Evolutionary conservation across 495 filamentous ascomycete species (phyloP), one percentile per base, ranked within the genome.

Genomic region (Terfezia claveryi): DNA sequence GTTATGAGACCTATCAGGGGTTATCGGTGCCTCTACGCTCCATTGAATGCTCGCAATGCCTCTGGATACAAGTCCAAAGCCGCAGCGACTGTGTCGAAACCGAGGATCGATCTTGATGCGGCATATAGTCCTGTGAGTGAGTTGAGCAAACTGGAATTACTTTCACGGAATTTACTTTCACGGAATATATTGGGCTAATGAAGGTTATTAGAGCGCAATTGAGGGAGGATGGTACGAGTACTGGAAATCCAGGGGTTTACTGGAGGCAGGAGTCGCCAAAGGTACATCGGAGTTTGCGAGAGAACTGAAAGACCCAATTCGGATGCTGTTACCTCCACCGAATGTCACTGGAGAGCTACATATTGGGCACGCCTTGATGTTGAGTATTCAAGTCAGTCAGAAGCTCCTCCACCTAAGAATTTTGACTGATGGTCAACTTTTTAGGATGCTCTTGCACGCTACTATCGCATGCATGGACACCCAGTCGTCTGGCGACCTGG

Each of bases 311-410:
- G 14, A 14, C 14, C n/a, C 12, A 12, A 27, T 51, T 16, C 12
- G 23, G 11, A 51, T 51, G 50, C 50, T 51, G 11, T 23, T 51
- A 32, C 85, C 85, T 49, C 85, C 85, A 36, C 84, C 85, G 23
- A 91, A 91, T 61, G 82, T 91, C 49, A 85, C 77, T 56, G 79
- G 76, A 55, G 72, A 75, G 52, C 72, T 82, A 38, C 80, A 83
- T 65, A 79, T 80, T 68, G 81, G 81, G 16, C 81, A 85, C 68
- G 81, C 81, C 27, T 69, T 84, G 52, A 75, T 67, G 27, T 52
- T 66, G 27, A 58, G 62, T 16, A 59, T 66, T 41, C 83, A 88
- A 67, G 27, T 27, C 27, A 27, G 27, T 27, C 27, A 27, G 27
- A 27, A 27, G 5, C 5, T 5, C 62, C 64, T 50, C 64, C 62